Evolutionary conservation across 1,284 basidiomycete genomes (phyloP).

Genomic region (Boletellus deceptivus): DNA sequence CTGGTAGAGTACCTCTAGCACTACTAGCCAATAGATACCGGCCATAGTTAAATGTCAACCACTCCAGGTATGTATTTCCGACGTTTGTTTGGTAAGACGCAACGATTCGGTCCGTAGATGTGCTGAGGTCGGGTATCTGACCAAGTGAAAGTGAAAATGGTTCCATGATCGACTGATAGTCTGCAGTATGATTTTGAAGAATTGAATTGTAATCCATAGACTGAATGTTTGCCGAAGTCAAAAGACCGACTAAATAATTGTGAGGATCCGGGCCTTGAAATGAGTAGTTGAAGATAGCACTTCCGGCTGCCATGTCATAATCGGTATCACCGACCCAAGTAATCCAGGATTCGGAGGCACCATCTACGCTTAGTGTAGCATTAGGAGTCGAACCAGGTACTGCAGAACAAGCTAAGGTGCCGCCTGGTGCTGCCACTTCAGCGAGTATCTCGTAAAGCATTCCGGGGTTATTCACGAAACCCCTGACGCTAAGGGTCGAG

Average conservation of each 20-base stretch:
- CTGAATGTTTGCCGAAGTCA: slow-evolving; percentile 35
- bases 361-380: slow-evolving; percentile 51
- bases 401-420: slow-evolving; percentile 36
- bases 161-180: slow-evolving; percentile 44
- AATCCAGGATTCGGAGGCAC: slow-evolving; percentile 51
- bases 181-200: slow-evolving; percentile 48
- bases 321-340: slow-evolving; percentile 72
- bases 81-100: slow-evolving; percentile 50
- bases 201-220: slow-evolving; percentile 35
- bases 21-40: slow-evolving; percentile 63
- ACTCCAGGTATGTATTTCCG: slow-evolving; percentile 67
- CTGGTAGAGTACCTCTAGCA: slow-evolving; percentile 59
- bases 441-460: slow-evolving; percentile 71
- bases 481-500: slow-evolving; percentile 54
- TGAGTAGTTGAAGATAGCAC: slow-evolving; percentile 51
- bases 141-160: slow-evolving; percentile 60
- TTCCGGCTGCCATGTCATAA: slow-evolving; percentile 61
- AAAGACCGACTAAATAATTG: slow-evolving; percentile 39
- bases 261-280: slow-evolving; percentile 66
- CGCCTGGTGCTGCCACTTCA: slow-evolving; percentile 38
- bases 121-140: slow-evolving; percentile 49
- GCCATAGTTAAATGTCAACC: slow-evolving; percentile 72
- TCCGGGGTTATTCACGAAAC: slow-evolving; percentile 50
- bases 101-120: slow-evolving; percentile 58
- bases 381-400: slow-evolving; percentile 38